Conservation (phyloP, 2,329 filamentous ascomycete species). For the Stagonosporopsis chrysanthemi region DNA sequence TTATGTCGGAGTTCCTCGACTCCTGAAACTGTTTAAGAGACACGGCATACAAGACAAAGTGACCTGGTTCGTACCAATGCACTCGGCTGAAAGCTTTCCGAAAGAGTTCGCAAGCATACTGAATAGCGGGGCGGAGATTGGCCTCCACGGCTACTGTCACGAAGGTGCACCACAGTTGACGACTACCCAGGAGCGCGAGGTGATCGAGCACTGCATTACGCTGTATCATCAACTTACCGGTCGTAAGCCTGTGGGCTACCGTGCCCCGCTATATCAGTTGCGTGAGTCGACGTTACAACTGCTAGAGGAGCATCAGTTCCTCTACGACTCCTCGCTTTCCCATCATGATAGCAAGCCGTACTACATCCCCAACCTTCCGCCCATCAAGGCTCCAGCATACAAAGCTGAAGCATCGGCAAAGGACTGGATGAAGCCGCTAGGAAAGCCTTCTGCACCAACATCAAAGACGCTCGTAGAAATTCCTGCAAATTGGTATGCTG, state of each 20-base stretch:
- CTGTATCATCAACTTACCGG: slow-evolving; percentile 55
- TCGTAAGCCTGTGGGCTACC: slow-evolving; percentile 58
- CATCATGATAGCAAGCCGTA: slow-evolving; percentile 61
- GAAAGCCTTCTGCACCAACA: slow-evolving; percentile 31
- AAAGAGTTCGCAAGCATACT: slow-evolving; percentile 59
- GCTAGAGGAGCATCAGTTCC: slow-evolving; percentile 58
- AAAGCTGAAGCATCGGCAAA: slow-evolving; percentile 44
- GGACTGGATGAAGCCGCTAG: slow-evolving; percentile 57
- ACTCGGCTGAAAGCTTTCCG: slow-evolving; percentile 66
- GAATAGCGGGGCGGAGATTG: slow-evolving; percentile 62
- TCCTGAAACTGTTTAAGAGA: slow-evolving; percentile 63
- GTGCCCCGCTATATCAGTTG: slow-evolving; percentile 61
- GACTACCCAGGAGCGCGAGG: slow-evolving; percentile 58
- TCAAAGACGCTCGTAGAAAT: slow-evolving; percentile 54
- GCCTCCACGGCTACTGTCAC: slow-evolving; percentile 59
- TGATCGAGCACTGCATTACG: slow-evolving; percentile 58
- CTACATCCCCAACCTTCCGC: slow-evolving; percentile 53
- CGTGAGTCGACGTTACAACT: slow-evolving; percentile 58
- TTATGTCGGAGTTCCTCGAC: slow-evolving; percentile 63
- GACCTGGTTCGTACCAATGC: slow-evolving; percentile 68
- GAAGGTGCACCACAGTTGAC: slow-evolving; percentile 58
- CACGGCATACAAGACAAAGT: slow-evolving; percentile 60
- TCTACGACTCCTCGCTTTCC: slow-evolving; percentile 61
- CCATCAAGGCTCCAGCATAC: slow-evolving; percentile 54
- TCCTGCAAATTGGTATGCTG: slow-evolving; percentile 60